A percentile compares a stretch with the other conserved stretches of the same genome.
phyloP scores from a whole-genome alignment of 2,329 filamentous ascomycete species.

The Fusarium palustre region DNA sequence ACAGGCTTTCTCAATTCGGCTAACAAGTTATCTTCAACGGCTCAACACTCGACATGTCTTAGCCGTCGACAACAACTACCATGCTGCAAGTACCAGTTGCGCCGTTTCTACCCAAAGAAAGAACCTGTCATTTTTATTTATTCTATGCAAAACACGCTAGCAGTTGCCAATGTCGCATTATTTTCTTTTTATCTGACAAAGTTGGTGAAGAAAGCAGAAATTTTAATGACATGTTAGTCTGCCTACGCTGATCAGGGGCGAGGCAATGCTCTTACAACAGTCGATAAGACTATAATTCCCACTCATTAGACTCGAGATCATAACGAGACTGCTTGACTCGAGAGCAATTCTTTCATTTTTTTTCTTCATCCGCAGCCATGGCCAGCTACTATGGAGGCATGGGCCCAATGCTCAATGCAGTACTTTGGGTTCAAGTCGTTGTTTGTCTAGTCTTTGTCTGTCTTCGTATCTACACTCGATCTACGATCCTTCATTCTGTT shows the following conservation, averaged over 20 bases:
- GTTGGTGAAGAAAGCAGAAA: not conserved
- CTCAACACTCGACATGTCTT: not conserved
- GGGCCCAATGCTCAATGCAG: constrained; percentile 25
- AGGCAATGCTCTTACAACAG: not conserved
- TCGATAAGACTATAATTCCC: not conserved
- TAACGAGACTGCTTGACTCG: too few relatives aligned
- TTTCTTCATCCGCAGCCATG: not conserved
- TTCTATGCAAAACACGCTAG: not conserved
- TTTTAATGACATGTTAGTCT: not conserved
- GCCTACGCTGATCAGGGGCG: not conserved
- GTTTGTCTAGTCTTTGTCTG: constrained; percentile 18
- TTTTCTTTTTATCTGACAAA: not conserved
- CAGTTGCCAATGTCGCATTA: not conserved
- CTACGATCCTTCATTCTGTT: constrained; percentile 4
- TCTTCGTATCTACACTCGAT: constrained; percentile 18
- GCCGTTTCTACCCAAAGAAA: not conserved
- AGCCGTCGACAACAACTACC: not conserved
- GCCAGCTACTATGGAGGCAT: constrained; percentile 20
- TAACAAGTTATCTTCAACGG: not conserved
- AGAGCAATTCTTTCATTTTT: not conserved
- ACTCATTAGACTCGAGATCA: not conserved
- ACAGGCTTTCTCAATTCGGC: not conserved
- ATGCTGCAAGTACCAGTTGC: not conserved
- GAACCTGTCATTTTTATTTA: not conserved
- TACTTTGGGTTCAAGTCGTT: constrained; percentile 25